Evolutionary conservation across 2,329 filamentous ascomycete genomes (phyloP), one percentile per base, ranked within the genome.

Genomic region (Verticillium alfalfae): DNA sequence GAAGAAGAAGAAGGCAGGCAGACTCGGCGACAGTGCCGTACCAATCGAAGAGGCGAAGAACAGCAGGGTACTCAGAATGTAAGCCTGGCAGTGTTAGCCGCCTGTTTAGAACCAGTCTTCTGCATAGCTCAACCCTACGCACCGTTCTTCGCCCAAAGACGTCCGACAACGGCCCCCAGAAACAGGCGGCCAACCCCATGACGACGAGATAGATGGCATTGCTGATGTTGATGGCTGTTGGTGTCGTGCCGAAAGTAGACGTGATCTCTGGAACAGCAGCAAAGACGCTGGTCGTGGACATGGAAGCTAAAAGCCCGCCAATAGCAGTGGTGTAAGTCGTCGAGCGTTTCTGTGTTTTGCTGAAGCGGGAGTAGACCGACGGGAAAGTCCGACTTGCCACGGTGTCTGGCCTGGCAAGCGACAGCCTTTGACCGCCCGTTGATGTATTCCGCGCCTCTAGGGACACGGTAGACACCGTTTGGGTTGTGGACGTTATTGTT

Each of bases 191-290:
- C 2, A 92, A 60, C 0, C 88, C 90, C 89, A 93, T 93, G 67
- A 88, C 87, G 2, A 88, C 73, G 77, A 92, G 81, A 67, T 91
- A 92, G 16, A 89, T 73, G 0, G 90, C 89, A 74, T 93, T 94
- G 69, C 84, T 88, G 56, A 90, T 73, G 69, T 92, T 91, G 71
- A 93, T 87, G 61, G 92, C 82, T 10, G 83, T 84, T 5, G 87
- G 88, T 0, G 84, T 89, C 0, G 88, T 91, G 45, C 78, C 66
- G 70, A 84, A 92, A 8, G 84, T 86, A 4, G 71, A 72, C 1
- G 89, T 89, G 5, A 94, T 87, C 72, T 94, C 90, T 1, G 90
- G 90, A 1, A 89, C 85, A 2, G 90, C 91, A 1, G 89, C 83
- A 13, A 94, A 75, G 9, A 93, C 85, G 1, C 88, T 88, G 0